Evolutionary conservation across 208 protist genomes (phyloP).

Genomic region (Wallacemonas sp.): DNA sequence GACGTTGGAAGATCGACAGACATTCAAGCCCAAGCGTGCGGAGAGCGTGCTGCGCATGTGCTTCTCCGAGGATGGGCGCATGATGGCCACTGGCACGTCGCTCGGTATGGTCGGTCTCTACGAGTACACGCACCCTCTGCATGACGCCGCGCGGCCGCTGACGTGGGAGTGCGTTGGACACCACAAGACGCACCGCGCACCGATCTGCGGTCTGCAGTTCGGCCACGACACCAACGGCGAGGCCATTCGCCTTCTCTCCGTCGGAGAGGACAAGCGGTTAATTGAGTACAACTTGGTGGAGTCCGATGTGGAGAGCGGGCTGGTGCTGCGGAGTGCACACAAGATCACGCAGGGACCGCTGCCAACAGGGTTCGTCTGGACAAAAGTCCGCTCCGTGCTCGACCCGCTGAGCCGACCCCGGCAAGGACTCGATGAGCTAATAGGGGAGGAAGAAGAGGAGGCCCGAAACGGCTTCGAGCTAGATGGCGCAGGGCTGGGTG

Average conservation of each 20-base stretch:
- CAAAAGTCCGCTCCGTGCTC: conserved; percentile 36
- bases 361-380: conserved; percentile 92
- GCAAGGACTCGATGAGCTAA: conserved; percentile 18
- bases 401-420: conserved; percentile 44
- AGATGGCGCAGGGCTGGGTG: too few species aligned
- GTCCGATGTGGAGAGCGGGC: conserved; percentile 79
- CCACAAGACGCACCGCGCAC: conserved; percentile 88
- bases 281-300: conserved; percentile 95
- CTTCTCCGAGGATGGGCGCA: conserved; percentile 82
- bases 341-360: conserved; percentile 89
- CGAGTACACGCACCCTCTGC: conserved; percentile 55
- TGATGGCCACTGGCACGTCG: conserved; percentile 79
- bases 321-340: conserved; percentile 81
- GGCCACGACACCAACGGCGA: conserved; percentile 39
- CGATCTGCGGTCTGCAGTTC: conserved; percentile 92
- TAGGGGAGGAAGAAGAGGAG: not conserved
- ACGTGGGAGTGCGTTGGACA: conserved; percentile 92
- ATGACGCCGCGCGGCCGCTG: conserved; percentile 41
- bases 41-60: conserved; percentile 72
- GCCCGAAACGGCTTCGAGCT: conserved; percentile 5
- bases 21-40: conserved; percentile 71
- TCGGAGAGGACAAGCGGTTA: conserved; percentile 91
- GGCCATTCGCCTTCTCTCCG: conserved; percentile 84
- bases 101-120: conserved; percentile 91
- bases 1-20: conserved; percentile 79